Conservation (phyloP, 2,329 filamentous ascomycete genomes). For the Ascochyta clinopodiicola region DNA sequence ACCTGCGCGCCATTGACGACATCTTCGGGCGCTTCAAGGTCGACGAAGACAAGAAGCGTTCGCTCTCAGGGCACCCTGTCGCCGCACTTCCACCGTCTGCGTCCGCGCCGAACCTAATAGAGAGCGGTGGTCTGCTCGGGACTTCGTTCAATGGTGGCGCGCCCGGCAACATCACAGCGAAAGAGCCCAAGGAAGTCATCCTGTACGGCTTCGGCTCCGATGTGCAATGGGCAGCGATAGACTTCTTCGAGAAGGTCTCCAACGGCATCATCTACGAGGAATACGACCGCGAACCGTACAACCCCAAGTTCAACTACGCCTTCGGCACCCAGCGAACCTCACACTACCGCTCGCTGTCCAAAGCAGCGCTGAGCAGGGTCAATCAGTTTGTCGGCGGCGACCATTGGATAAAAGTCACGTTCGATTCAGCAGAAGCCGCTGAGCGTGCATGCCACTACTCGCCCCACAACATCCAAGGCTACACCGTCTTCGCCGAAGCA, state of each 20-base stretch:
- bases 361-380: conserved; percentile 77
- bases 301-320: conserved; percentile 73
- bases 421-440: conserved; percentile 56
- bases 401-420: conserved; percentile 79
- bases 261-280: conserved; percentile 86
- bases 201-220: conserved; percentile 80
- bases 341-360: conserved; percentile 70
- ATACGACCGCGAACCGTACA: conserved; percentile 84
- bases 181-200: conserved; percentile 77
- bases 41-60: conserved; percentile 39
- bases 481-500: conserved; percentile 56
- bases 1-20: conserved; percentile 54
- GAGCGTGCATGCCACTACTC: conserved; percentile 56
- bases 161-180: conserved; percentile 49
- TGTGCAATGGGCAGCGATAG: conserved; percentile 80
- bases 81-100: conserved; percentile 38
- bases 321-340: conserved; percentile 73
- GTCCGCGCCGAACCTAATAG: conserved; percentile 42
- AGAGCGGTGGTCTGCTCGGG: conserved; percentile 33
- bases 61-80: conserved; percentile 26
- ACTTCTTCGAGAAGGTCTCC: conserved; percentile 85
- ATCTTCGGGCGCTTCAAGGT: conserved; percentile 51
- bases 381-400: conserved; percentile 82
- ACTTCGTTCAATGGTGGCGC: conserved; percentile 38
- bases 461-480: conserved; percentile 56